Evolutionary conservation across 2,329 filamentous ascomycete genomes (phyloP), one percentile per base, ranked within the genome.

Genomic region (Trichoderma sp.): DNA sequence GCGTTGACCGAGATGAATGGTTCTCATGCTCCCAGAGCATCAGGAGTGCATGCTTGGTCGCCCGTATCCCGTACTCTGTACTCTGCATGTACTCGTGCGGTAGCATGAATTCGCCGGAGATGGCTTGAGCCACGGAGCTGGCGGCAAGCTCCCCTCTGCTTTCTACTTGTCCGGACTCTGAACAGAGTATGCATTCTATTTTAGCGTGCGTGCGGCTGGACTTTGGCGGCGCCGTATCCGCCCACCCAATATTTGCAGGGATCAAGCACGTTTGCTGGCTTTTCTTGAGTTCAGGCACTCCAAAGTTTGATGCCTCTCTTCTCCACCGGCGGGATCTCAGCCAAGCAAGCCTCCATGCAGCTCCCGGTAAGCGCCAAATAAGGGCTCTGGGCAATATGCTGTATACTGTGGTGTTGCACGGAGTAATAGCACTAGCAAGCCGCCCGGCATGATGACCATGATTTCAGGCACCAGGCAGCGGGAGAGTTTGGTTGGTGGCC

Each of bases 141-240:
- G 34, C 63, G 29, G 48, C 29, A 48, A n/a, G 17, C 58, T 42
- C 19, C 19, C 10, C 25, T 53, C 29, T 27, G 29, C 5, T 37
- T 25, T 29, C 27, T 35, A 60, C 39, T 32, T 48, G 39, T 45
- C n/a, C 42, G 19, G 39, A 45, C 39, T 45, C 42, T 48, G 42
- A n/a, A n/a, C n/a, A n/a, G n/a, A n/a, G n/a, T 48, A 57, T 50
- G 50, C 25, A n/a, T 45, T 39, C 59, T 68, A 29, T 29, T 68
- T 54, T 54, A 56, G 48, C 35, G 29, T 66, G 67, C 52, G 67
- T 68, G 67, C 67, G 67, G 67, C 67, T 68, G 67, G 67, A 54
- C 42, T 42, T 66, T 68, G 67, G 42, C 61, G 59, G 54, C 60
- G 60, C 60, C 60, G 42, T 66, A 68, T 32, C 60, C 60, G 67